Conservation (phyloP, 306 rosid genomes). For the Prunus persica region Prunus_persica_NCBIv2 NC_034016.1:19822001-19822500, state of each 20-base stretch:
- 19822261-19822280: constrained; percentile 31
- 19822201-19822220: constrained; percentile 31
- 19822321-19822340: constrained; percentile 27
- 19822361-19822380: constrained; percentile 51
- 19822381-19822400: constrained; percentile 79
- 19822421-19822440: constrained; percentile 57
- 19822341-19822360: constrained; percentile 29
- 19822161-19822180: constrained; percentile 29
- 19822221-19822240: constrained; percentile 25
- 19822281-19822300: constrained; percentile 21
- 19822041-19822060: constrained; percentile 63
- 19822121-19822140: constrained; percentile 54
- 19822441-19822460: constrained; percentile 48
- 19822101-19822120: constrained; percentile 33
- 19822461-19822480: not conserved
- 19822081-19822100: constrained; percentile 26
- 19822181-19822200: constrained; percentile 20
- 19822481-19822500: not conserved
- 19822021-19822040: constrained; percentile 72
- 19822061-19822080: constrained; percentile 34
- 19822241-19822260: constrained; percentile 64
- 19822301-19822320: constrained; percentile 35
- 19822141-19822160: constrained; percentile 29
- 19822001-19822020: constrained; percentile 33
- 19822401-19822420: constrained; percentile 33